These are phyloP conservation scores for Ustilago nuda DNA, from an alignment of 1,284 basidiomycete genomes.

Conservation along the genomic window DNA sequence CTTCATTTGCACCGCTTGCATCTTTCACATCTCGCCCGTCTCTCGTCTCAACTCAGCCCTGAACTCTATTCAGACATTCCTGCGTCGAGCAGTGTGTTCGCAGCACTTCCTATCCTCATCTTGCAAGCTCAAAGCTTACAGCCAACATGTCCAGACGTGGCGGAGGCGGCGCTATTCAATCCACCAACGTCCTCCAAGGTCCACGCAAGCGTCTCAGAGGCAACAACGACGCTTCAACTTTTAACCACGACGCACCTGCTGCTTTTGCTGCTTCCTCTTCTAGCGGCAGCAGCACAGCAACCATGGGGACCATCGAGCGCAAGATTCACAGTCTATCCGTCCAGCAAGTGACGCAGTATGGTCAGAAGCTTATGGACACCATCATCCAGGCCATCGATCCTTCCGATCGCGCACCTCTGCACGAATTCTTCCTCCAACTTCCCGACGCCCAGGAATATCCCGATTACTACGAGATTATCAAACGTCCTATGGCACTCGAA, in stretches of 20 bases:
- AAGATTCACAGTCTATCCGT: constrained; percentile 33
- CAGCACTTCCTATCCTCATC: background rate
- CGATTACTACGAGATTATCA: constrained; percentile 91
- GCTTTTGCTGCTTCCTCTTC: constrained; percentile 10
- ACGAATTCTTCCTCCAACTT: constrained; percentile 80
- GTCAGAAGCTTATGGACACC: constrained; percentile 45
- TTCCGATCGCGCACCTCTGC: constrained; percentile 71
- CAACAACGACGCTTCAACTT: constrained; percentile 25
- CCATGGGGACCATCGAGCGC: constrained; percentile 45
- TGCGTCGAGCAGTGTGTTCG: too few relatives aligned
- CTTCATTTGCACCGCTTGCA: background rate
- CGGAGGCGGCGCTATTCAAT: constrained; percentile 33
- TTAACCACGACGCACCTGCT: constrained; percentile 20
- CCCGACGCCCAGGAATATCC: constrained; percentile 83
- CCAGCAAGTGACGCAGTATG: constrained; percentile 32
- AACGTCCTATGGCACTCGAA: constrained; percentile 84
- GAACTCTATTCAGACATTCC: too few relatives aligned
- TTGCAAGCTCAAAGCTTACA: background rate
- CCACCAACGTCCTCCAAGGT: constrained; percentile 53
- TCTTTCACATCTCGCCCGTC: background rate
- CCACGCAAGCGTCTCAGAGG: constrained; percentile 51
- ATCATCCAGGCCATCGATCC: constrained; percentile 48
- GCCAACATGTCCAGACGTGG: constrained; percentile 36
- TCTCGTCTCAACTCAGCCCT: background rate
- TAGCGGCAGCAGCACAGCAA: constrained; percentile 12